Percentiles rank a stretch among this genome's conserved stretches.
Evolutionary conservation across 2,329 filamentous ascomycete genomes (phyloP).

Genomic region (Trichoderma polysporum): DNA sequence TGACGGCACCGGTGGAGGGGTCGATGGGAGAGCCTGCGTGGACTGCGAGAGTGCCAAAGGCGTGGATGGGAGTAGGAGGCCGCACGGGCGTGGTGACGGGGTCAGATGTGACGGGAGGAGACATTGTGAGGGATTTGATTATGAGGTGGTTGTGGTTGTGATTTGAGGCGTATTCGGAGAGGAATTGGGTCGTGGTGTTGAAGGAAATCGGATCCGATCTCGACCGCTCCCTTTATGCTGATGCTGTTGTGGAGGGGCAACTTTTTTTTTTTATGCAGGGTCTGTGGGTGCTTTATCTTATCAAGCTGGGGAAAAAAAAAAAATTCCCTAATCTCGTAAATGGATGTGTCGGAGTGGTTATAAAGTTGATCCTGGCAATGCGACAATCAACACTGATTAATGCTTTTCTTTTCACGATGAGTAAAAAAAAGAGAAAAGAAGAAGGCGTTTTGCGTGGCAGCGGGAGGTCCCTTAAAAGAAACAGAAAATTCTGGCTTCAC

Average conservation of each 20-base stretch:
- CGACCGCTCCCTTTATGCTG: not conserved
- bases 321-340: not conserved
- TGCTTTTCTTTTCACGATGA: not conserved
- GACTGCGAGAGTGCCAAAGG: conserved; percentile 91
- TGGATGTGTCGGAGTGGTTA: not conserved
- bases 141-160: not conserved
- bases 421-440: not conserved
- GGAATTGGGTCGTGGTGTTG: not conserved
- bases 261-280: conserved; percentile 20
- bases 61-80: conserved; percentile 68
- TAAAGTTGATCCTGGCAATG: not conserved
- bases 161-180: not conserved
- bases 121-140: conserved; percentile 25
- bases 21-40: conserved; percentile 92
- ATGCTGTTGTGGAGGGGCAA: not conserved
- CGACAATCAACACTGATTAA: not conserved
- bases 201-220: not conserved
- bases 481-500: not conserved
- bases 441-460: not conserved
- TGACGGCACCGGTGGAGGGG: conserved; percentile 88
- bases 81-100: conserved; percentile 72
- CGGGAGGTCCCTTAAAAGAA: not conserved
- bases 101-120: conserved; percentile 39
- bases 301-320: not conserved
- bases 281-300: conserved; percentile 20